These are phyloP conservation scores for Colletotrichum sp. DNA, from an alignment of 2,329 filamentous ascomycete species.

Conservation along the genomic window DNA sequence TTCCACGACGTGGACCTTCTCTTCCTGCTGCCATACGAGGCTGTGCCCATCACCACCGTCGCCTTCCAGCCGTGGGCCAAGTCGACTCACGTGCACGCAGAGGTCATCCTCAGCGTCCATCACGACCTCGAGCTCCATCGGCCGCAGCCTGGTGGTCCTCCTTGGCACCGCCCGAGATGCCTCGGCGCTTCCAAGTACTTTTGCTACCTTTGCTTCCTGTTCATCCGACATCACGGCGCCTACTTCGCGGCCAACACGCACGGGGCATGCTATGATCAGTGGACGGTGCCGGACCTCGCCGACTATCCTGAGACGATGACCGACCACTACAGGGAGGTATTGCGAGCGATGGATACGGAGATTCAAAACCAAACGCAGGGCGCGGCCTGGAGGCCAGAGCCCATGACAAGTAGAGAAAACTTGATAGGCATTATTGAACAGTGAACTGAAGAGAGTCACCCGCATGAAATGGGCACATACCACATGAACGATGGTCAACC, in stretches of 20 bases:
- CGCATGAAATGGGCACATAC: neutral
- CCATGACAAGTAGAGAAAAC: slow-evolving; percentile 22
- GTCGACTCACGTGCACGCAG: slow-evolving; percentile 21
- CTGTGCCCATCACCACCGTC: slow-evolving; percentile 11
- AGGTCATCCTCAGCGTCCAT: slow-evolving; percentile 17
- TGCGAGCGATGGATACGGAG: slow-evolving; percentile 14
- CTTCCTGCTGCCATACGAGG: slow-evolving; percentile 18
- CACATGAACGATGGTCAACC: neutral
- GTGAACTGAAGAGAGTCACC: neutral
- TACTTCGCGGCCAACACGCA: slow-evolving; percentile 21
- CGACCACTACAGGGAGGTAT: slow-evolving; percentile 2
- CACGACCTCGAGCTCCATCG: slow-evolving; percentile 9
- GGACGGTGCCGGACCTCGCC: slow-evolving; percentile 22
- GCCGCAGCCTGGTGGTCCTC: neutral
- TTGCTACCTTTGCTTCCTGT: slow-evolving; percentile 23
- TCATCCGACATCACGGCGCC: slow-evolving; percentile 18
- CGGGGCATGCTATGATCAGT: slow-evolving; percentile 22
- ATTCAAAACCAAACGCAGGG: neutral
- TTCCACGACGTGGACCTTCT: slow-evolving; percentile 6
- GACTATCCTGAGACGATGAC: slow-evolving; percentile 12
- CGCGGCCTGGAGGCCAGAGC: slow-evolving; percentile 17
- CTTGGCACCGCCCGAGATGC: slow-evolving; percentile 14
- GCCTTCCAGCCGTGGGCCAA: slow-evolving; percentile 21
- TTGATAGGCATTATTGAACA: neutral
- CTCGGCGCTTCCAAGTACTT: slow-evolving; percentile 22